phyloP scores from a whole-genome alignment of 345 rosid genomes.

The Pugionium dolabratum region DNA sequence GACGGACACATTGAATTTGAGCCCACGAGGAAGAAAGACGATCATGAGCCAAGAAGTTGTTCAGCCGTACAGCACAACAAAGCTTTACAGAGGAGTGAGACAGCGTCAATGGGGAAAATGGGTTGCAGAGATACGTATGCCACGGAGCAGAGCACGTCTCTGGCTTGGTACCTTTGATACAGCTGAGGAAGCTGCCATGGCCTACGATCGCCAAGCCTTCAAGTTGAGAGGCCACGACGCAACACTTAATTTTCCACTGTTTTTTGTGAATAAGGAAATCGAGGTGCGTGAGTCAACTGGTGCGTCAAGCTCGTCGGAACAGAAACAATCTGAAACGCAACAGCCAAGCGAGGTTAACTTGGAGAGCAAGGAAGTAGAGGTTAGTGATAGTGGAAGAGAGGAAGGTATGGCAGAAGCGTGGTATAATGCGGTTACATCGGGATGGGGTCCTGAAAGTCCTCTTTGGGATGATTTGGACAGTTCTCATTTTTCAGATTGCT shows the following conservation, averaged over 20 bases:
- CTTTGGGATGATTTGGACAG: slow-evolving; percentile 93
- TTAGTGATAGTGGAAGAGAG: slow-evolving; percentile 18
- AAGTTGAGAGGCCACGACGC: slow-evolving; percentile 91
- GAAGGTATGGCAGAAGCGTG: slow-evolving; percentile 87
- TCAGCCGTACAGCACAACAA: slow-evolving; percentile 65
- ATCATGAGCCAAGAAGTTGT: slow-evolving; percentile 46
- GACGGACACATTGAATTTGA: slow-evolving; percentile 66
- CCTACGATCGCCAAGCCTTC: slow-evolving; percentile 94
- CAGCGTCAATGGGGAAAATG: slow-evolving; percentile 99
- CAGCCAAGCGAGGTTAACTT: slow-evolving; percentile 26
- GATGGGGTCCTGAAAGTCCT: slow-evolving; percentile 98
- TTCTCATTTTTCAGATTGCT: slow-evolving; percentile 39
- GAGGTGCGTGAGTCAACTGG: background rate
- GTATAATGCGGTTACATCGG: slow-evolving; percentile 79
- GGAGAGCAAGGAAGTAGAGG: slow-evolving; percentile 32
- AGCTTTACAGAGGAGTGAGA: slow-evolving; percentile 94
- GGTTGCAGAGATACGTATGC: slow-evolving; percentile 99
- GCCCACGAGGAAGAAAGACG: slow-evolving; percentile 56
- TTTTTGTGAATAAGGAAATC: slow-evolving; percentile 57
- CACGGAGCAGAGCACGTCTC: slow-evolving; percentile 89
- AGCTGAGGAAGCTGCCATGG: slow-evolving; percentile 96
- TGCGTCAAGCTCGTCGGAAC: slow-evolving; percentile 6
- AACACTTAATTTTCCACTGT: slow-evolving; percentile 90
- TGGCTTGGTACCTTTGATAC: slow-evolving; percentile 93
- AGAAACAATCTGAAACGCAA: slow-evolving; percentile 22